Base-by-base conservation (phyloP, 495 filamentous ascomycete species). In the Daldinia concentrica region DNA sequence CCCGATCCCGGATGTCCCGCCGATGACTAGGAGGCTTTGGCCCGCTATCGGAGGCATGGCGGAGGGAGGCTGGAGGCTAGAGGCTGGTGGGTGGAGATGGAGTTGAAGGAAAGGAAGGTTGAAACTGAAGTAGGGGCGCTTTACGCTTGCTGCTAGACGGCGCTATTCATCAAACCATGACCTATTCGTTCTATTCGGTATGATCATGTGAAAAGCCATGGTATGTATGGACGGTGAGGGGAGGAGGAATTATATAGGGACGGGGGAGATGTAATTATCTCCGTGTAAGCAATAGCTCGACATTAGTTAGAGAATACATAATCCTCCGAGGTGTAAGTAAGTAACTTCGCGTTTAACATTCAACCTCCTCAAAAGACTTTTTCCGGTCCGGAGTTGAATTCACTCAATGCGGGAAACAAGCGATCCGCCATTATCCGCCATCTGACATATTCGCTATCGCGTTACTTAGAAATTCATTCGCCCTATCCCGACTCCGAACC, bases 1-100 rank as follows among this genome's bases (percentile, higher is more conserved):
- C 12, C 86, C 86, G 57, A 88, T 85, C 39, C 86, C 85, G 0
- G 82, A 81, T 24, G 79, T 82, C 5, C 83, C 85, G 8, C 85
- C 85, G 52, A 87, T 77, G 29, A 86, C 48, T 56, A 87, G 80
- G 43, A 87, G 62, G 65, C 30, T 54, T 11, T 74, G 72, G 45
- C 63, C 63, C 4, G 41, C 41, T 45, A 74, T 74, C 17, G 72
- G 56, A 59, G 72, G 67, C 72, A 74, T 74, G 54, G 43, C 63
- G 45, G 50, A 50, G 7, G 45, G 6, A 14, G 4, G 57, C 9
- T 50, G 27, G 41, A 17, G 27, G 61, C 8, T 26, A 34, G 37
- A 26, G 27, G 41, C 1, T 58, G 15, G 34, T 32, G 26, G 51
- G 24, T n/a, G 22, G 15, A 15, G 51, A 6, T 32, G 22, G 15